These are phyloP conservation scores for Gamarada debralockiae DNA, from an alignment of 495 filamentous ascomycete species.

Conservation along the genomic window DNA sequence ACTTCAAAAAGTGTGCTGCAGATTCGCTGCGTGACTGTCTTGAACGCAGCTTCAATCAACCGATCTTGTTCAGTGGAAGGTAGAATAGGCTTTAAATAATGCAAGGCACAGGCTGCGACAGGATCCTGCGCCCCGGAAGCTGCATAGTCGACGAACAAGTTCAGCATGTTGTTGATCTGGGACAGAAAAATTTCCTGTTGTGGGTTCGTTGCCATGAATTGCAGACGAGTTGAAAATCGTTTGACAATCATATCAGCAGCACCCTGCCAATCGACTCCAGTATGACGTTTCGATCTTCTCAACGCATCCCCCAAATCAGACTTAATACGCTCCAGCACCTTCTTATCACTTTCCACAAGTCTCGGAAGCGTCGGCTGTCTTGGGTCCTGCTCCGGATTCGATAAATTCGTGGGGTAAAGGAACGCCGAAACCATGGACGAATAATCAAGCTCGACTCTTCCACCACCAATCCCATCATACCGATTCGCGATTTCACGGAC, in stretches of 20 bases:
- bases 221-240: slow-evolving; percentile 51
- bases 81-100: slow-evolving; percentile 35
- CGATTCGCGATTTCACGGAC: not conserved
- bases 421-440: not conserved
- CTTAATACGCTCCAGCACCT: not conserved
- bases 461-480: not conserved
- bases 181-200: slow-evolving; percentile 29
- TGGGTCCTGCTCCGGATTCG: not conserved
- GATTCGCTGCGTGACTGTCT: slow-evolving; percentile 41
- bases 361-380: not conserved
- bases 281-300: not conserved
- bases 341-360: not conserved
- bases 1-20: slow-evolving; percentile 47
- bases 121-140: slow-evolving; percentile 30
- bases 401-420: not conserved
- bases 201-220: slow-evolving; percentile 37
- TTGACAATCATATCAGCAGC: slow-evolving; percentile 57
- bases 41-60: slow-evolving; percentile 39
- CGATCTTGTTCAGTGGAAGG: slow-evolving; percentile 25
- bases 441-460: not conserved
- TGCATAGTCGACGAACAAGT: slow-evolving; percentile 49
- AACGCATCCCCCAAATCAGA: not conserved
- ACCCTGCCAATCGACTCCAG: slow-evolving; percentile 15
- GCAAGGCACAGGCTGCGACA: slow-evolving; percentile 42
- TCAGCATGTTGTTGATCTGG: slow-evolving; percentile 43